Percentiles rank a stretch among this genome's conserved stretches.
Evolutionary conservation across 2,329 filamentous ascomycete species (phyloP).

Genomic region (Fusarium albidum): DNA sequence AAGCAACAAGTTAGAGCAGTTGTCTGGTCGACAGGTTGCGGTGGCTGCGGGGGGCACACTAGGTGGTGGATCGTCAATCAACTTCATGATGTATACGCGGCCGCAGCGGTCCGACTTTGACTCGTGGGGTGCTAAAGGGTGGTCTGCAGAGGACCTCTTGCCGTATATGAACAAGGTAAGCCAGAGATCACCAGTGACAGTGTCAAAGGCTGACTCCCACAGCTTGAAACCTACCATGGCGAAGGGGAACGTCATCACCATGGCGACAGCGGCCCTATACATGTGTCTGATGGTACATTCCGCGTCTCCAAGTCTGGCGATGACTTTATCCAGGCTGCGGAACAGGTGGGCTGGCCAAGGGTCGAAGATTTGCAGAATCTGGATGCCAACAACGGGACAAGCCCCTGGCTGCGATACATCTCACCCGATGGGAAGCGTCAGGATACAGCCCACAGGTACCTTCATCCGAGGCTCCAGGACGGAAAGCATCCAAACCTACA

Average conservation of each 20-base stretch:
- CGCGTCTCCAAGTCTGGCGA: constrained; percentile 50
- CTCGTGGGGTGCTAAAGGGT: constrained; percentile 46
- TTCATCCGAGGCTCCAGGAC: constrained; percentile 43
- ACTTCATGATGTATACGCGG: constrained; percentile 45
- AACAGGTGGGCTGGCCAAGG: constrained; percentile 57
- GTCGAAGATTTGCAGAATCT: constrained; percentile 63
- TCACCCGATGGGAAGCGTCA: constrained; percentile 58
- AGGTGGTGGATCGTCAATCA: constrained; percentile 45
- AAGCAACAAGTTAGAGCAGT: constrained; percentile 32
- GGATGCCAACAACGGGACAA: constrained; percentile 45
- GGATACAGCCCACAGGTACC: constrained; percentile 62
- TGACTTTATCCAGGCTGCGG: constrained; percentile 58
- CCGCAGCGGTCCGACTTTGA: constrained; percentile 45
- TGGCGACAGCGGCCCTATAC: constrained; percentile 62
- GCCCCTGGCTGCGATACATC: constrained; percentile 51
- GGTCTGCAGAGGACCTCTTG: constrained; percentile 43
- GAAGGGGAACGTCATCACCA: constrained; percentile 54
- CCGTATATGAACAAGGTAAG: constrained; percentile 44
- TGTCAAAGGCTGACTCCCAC: neutral
- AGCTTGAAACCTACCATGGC: constrained; percentile 65
- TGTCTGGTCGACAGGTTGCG: constrained; percentile 36
- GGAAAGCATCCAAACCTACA: constrained; percentile 66
- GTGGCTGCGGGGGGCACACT: constrained; percentile 41
- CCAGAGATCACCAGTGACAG: fast-evolving
- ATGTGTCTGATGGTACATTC: constrained; percentile 61